Evolutionary conservation across 352 stramenopile genomes (phyloP), one percentile per base, ranked within the genome.

Genomic region (Thraustotheca clavata): DNA sequence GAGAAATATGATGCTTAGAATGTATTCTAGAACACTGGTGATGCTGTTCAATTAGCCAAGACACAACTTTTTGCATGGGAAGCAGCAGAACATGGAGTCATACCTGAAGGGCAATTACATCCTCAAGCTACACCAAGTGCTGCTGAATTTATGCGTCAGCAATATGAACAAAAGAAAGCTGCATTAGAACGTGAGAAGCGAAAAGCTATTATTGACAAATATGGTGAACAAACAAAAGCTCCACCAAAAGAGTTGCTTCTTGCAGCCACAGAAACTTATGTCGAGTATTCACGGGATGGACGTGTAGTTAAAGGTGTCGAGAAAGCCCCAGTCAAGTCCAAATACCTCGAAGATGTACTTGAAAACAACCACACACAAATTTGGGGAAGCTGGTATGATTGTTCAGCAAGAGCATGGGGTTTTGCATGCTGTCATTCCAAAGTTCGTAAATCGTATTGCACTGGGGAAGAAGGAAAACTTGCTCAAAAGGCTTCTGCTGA

Each of bases 381-480:
- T 11, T 99, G 96, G 96, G 97, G 97, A 22, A 98, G 88, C 31
- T 99, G 95, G 75, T 99, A 98, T 76, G 95, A 99, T 71, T 82
- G 82, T 7, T 79, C 79, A 12, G 89, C 91, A 18, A 95, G 91
- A 71, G 67, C 75, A n/a, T 99, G 97, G 97, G 97, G 97, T 3
- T 99, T 98, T 76, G 84, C 76, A 18, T 98, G 96, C 73, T 98
- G 97, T 74, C 95, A 99, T 72, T 98, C 89, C 0, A 91, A 90
- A 49, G 81, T 98, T 7, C 83, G 83, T 67, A 98, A 96, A 62
- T 97, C 89, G 0, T 99, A 98, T 67, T 98, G 94, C 68, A 99
- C 95, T 4, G 95, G 96, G 27, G 79, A 87, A 20, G 94, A 94
- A 60, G 95, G 95, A 40, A 96, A 96, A 67, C 9, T 83, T 86